Evolutionary conservation across 1,284 basidiomycete species (phyloP).

Genomic region (Ustilago lituana): DNA sequence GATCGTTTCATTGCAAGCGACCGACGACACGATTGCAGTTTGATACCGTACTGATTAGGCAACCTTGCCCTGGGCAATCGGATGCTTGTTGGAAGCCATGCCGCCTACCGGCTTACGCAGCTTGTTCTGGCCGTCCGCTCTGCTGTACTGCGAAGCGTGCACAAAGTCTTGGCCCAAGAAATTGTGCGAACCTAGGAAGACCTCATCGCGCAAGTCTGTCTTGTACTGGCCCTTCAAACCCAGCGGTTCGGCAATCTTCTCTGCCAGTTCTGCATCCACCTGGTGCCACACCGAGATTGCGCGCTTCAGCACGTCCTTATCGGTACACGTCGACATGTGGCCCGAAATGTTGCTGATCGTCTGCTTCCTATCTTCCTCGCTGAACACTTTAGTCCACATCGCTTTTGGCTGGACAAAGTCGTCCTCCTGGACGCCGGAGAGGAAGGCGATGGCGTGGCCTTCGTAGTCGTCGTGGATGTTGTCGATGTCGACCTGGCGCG

Average conservation of each 20-base stretch:
- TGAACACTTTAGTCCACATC: constrained; percentile 81
- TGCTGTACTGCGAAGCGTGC: neutral
- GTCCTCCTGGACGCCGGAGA: constrained; percentile 74
- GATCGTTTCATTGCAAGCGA: no score
- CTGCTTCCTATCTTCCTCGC: constrained; percentile 68
- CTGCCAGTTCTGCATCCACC: constrained; percentile 45
- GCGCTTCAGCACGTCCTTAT: constrained; percentile 30
- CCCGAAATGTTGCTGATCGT: constrained; percentile 44
- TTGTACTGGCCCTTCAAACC: constrained; percentile 45
- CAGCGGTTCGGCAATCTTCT: constrained; percentile 46
- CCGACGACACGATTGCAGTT: no score
- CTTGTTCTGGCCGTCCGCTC: constrained; percentile 21
- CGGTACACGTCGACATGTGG: constrained; percentile 49
- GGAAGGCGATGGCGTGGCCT: constrained; percentile 71
- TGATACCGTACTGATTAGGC: no score
- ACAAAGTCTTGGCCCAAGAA: constrained; percentile 27
- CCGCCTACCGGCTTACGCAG: constrained; percentile 25
- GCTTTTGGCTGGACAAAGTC: constrained; percentile 91
- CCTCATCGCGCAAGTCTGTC: constrained; percentile 31
- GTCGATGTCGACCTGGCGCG: constrained; percentile 37
- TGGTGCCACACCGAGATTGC: constrained; percentile 53
- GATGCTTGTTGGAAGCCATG: constrained; percentile 16
- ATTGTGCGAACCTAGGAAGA: constrained; percentile 57
- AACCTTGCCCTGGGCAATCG: constrained; percentile 13
- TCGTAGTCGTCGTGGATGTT: constrained; percentile 39